Percentiles rank a stretch among this genome's conserved stretches.
Evolutionary conservation across 2,329 filamentous ascomycete species (phyloP).

Genomic region (Endocalyx cinctus): DNA sequence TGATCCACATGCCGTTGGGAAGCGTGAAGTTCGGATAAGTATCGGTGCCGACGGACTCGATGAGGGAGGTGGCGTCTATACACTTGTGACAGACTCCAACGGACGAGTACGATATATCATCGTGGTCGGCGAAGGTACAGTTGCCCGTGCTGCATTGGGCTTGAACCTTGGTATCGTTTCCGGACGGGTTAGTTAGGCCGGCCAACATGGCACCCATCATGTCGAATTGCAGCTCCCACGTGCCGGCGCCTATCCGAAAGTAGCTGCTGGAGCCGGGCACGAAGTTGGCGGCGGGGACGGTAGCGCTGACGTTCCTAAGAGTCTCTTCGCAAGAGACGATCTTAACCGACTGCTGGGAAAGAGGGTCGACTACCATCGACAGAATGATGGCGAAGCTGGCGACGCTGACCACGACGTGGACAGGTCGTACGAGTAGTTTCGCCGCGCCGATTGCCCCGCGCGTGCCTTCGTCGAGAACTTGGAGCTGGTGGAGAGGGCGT

Average conservation of each 20-base stretch:
- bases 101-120: constrained; percentile 18
- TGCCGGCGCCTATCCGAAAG: constrained; percentile 15
- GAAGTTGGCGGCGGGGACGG: constrained; percentile 12
- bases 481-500: constrained; percentile 22
- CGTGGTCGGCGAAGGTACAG: constrained; percentile 17
- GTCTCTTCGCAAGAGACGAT: constrained; percentile 14
- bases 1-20: constrained; percentile 16
- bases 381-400: too few species aligned
- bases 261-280: constrained; percentile 8
- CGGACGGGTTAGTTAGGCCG: constrained; percentile 20
- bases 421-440: constrained; percentile 4
- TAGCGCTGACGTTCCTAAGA: constrained; percentile 8
- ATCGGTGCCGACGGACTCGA: constrained; percentile 2
- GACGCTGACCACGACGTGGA: constrained; percentile 18
- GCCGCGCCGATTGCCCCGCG: constrained; percentile 21
- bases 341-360: constrained; percentile 26
- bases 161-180: constrained; percentile 15
- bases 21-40: constrained; percentile 12
- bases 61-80: constrained; percentile 16
- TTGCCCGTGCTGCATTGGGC: constrained; percentile 19
- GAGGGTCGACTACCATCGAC: constrained; percentile 24
- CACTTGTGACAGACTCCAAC: constrained; percentile 22
- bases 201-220: constrained; percentile 28
- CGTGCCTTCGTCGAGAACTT: constrained; percentile 27
- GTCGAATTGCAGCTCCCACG: constrained; percentile 20